Percentiles rank a stretch among this genome's conserved stretches.
Evolutionary conservation across 768 basidiomycete genomes (phyloP).

Genomic region (Paxillus involutus): DNA sequence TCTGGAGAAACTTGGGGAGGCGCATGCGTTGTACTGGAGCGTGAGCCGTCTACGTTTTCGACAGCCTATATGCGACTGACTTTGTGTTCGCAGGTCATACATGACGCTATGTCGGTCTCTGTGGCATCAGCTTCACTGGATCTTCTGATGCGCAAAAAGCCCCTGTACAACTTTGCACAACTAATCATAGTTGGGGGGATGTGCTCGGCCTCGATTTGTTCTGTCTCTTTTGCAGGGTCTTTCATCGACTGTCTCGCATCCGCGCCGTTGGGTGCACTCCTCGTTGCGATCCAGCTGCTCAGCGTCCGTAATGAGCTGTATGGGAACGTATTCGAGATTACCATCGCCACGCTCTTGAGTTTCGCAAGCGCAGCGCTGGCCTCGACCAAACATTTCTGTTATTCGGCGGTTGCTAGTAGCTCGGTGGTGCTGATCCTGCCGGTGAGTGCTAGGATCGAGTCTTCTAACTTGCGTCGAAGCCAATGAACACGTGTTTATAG

Average conservation of each 20-base stretch:
- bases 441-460: constrained; percentile 35
- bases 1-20: constrained; percentile 72
- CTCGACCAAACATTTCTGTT: constrained; percentile 69
- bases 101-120: constrained; percentile 74
- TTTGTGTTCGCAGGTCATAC: constrained; percentile 60
- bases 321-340: constrained; percentile 81
- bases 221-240: constrained; percentile 68
- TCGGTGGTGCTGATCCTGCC: constrained; percentile 82
- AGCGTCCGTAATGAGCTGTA: constrained; percentile 77
- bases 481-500: constrained; percentile 18
- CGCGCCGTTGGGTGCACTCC: constrained; percentile 73
- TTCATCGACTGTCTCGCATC: constrained; percentile 75
- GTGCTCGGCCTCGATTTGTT: constrained; percentile 75
- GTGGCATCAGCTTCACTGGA: constrained; percentile 73
- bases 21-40: constrained; percentile 74
- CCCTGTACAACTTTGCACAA: constrained; percentile 60
- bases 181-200: constrained; percentile 71
- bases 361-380: constrained; percentile 78
- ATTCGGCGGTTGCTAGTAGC: constrained; percentile 74
- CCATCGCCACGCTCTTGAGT: constrained; percentile 74
- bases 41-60: constrained; percentile 31
- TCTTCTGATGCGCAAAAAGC: constrained; percentile 64
- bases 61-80: background rate
- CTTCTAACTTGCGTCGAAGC: background rate
- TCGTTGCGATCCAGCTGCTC: constrained; percentile 71